A percentile compares a stretch with the other conserved stretches of the same genome.
Evolutionary conservation across 1,284 basidiomycete species (phyloP).

Genomic region (Cutaneotrichosporon spelunceum): DNA sequence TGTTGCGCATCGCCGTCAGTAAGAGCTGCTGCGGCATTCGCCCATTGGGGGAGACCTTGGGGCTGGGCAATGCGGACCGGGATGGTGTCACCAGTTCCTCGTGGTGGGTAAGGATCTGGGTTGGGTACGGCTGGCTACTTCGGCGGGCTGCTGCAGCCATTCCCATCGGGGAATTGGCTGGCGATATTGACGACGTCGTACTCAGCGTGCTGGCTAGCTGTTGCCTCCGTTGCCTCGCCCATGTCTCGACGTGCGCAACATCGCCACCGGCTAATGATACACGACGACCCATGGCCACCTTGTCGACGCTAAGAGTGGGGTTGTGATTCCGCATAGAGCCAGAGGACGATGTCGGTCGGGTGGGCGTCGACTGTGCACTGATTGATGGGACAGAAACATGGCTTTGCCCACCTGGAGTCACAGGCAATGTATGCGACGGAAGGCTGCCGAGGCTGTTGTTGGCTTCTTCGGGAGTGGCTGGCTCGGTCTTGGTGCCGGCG

Average conservation of each 20-base stretch:
- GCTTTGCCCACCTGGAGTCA: neutral
- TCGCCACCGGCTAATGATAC: slow-evolving; percentile 43
- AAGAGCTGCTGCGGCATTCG: slow-evolving; percentile 36
- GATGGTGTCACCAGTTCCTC: slow-evolving; percentile 12
- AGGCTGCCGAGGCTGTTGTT: neutral
- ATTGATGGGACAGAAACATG: neutral
- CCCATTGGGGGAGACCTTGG: slow-evolving; percentile 35
- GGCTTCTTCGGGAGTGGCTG: neutral
- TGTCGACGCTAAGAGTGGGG: slow-evolving; percentile 18
- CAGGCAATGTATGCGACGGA: neutral
- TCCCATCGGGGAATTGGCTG: slow-evolving; percentile 30
- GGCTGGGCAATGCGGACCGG: slow-evolving; percentile 22
- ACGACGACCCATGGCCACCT: slow-evolving; percentile 35
- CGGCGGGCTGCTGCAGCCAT: slow-evolving; percentile 40
- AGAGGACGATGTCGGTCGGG: slow-evolving; percentile 6
- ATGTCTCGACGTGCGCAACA: slow-evolving; percentile 36
- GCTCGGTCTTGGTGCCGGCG: neutral
- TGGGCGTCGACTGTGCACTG: slow-evolving; percentile 5
- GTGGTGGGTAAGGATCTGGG: slow-evolving; percentile 21
- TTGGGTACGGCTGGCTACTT: slow-evolving; percentile 44
- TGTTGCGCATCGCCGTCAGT: slow-evolving; percentile 46
- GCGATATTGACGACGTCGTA: slow-evolving; percentile 4
- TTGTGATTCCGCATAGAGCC: neutral
- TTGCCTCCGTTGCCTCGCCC: slow-evolving; percentile 24
- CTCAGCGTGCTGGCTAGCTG: slow-evolving; percentile 9